Percentiles rank a stretch among this genome's conserved stretches.
Conservation (phyloP, 2,329 filamentous ascomycete species). For the Fusarium setosum region DNA sequence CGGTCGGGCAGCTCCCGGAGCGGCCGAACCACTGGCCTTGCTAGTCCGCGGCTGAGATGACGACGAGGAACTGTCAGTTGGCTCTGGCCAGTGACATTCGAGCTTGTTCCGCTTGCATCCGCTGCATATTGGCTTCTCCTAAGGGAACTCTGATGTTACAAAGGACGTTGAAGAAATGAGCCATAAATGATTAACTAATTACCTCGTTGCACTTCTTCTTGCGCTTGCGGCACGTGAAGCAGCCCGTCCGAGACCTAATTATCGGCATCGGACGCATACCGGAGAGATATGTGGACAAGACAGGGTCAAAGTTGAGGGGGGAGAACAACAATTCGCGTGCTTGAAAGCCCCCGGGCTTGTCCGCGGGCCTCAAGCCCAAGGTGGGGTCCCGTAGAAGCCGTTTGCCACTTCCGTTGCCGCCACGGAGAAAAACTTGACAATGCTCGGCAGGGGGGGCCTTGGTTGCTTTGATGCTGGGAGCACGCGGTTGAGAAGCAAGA, state of each 20-base stretch:
- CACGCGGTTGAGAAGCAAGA: conserved; percentile 18
- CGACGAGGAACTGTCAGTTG: conserved; percentile 29
- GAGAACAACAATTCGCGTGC: too few species aligned
- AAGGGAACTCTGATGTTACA: conserved; percentile 2
- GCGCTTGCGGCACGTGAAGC: conserved; percentile 61
- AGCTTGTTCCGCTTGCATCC: conserved; percentile 65
- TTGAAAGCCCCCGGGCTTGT: background rate
- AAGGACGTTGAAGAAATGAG: background rate
- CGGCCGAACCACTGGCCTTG: conserved; percentile 1
- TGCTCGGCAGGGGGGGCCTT: background rate
- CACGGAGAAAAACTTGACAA: background rate
- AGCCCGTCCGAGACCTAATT: conserved; percentile 54
- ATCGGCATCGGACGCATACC: conserved; percentile 48
- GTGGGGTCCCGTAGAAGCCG: too few species aligned
- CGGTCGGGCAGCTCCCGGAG: conserved; percentile 10
- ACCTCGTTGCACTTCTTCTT: conserved; percentile 69
- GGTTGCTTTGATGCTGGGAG: background rate
- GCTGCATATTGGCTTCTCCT: conserved; percentile 60
- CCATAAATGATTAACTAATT: conserved; percentile 24
- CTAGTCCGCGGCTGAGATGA: conserved; percentile 20
- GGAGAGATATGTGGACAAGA: conserved; percentile 9
- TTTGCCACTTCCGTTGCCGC: background rate
- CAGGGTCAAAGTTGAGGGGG: background rate
- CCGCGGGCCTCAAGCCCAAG: too few species aligned
- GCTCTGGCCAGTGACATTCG: conserved; percentile 61